Evolutionary conservation across 139 green algal genomes (phyloP).

Genomic region (Micractinium conductrix): DNA sequence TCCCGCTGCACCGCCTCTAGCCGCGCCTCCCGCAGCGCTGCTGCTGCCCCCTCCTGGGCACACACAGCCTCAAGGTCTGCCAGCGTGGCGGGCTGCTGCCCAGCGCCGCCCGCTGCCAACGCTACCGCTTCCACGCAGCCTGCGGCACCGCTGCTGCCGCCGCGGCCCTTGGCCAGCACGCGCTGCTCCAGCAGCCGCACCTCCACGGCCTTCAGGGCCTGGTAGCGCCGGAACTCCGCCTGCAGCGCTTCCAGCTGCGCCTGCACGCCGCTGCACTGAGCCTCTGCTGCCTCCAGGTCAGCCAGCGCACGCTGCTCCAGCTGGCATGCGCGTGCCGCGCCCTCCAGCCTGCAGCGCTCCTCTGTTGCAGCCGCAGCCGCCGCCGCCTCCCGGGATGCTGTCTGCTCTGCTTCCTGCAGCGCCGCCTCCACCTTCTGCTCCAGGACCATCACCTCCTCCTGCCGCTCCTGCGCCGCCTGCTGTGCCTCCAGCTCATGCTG

Average conservation of each 20-base stretch:
- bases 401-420: too few relatives aligned
- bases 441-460: not conserved
- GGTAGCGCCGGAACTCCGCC: constrained; percentile 24
- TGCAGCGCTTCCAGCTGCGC: not conserved
- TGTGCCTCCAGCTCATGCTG: constrained; percentile 13
- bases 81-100: not conserved
- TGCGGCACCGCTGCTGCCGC: not conserved
- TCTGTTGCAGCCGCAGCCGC: not conserved
- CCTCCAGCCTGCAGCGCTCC: constrained; percentile 5
- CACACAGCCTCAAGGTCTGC: constrained; percentile 4
- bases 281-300: constrained; percentile 11
- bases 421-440: not conserved
- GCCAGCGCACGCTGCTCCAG: not conserved
- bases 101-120: not conserved
- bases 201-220: constrained; percentile 25
- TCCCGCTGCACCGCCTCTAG: constrained; percentile 60
- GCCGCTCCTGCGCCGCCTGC: not conserved
- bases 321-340: constrained; percentile 1
- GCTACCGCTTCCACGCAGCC: not conserved
- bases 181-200: constrained; percentile 40
- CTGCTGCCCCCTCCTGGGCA: constrained; percentile 44
- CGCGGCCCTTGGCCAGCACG: constrained; percentile 4
- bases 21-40: constrained; percentile 57
- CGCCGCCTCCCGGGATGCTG: constrained; percentile 10
- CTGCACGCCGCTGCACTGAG: not conserved